Evolutionary conservation across 2,329 filamentous ascomycete genomes (phyloP), one percentile per base, ranked within the genome.

Genomic region (Pseudocercospora cruenta): DNA sequence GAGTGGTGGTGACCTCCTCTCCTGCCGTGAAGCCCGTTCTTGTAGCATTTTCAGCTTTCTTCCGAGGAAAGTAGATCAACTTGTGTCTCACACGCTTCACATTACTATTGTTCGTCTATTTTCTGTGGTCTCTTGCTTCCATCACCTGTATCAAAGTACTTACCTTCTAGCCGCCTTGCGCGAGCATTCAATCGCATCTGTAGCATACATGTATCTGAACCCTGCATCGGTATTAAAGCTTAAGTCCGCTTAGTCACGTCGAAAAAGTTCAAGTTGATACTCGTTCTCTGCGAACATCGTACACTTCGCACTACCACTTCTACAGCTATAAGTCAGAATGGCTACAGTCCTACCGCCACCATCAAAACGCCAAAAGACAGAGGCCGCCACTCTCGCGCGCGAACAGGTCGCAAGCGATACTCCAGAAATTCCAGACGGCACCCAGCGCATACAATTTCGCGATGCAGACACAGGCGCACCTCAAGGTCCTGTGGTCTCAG

Each of bases 321-420:
- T 10, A 5, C 22, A 6, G n/a, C 49, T 26, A 36, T 45, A 55
- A 12, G 26, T 51, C 62, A 75, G 39, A 14, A 96, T 96, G 93
- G 88, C 93, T 72, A 96, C 93, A 4, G 81, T 94, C 57, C 78
- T 90, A 5, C 93, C 93, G n/a, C 93, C 92, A 55, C 92, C 92
- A 4, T 94, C 90, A 60, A 98, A 97, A 80, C 88, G 93, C 68
- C 93, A 97, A 77, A 91, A 90, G 79, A 88, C 90, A 58, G 92
- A 92, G 72, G 86, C 86, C 22, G 84, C 90, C 47, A 91, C 92
- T 72, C 88, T 88, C 74, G 87, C 91, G 7, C 85, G 88, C 70
- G 82, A 88, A 55, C 93, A 96, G 76, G 90, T 95, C 76, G 89
- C 94, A 81, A 86, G 94, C 60, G 63, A 64, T 82, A 86, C 49